Evolutionary conservation across 441 rosid genomes (phyloP).

Genomic region (Gossypium davidsonii): DNA sequence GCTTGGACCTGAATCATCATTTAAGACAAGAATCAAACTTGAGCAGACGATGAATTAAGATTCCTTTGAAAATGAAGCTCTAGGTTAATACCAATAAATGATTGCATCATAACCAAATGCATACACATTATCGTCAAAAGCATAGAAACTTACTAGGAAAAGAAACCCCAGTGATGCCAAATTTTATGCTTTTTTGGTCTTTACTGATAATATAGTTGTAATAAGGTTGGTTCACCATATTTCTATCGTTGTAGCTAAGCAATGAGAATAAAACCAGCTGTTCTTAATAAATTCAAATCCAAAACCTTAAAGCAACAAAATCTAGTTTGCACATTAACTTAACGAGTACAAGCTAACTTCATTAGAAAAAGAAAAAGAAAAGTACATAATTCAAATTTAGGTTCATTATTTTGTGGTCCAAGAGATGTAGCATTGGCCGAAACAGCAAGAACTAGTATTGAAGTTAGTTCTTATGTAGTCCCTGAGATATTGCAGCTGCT

Average conservation of each 20-base stretch:
- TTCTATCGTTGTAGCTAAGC: not conserved
- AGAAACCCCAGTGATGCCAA: not conserved
- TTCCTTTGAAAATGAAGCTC: not conserved
- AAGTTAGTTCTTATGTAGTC: constrained; percentile 33
- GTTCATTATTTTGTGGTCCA: not conserved
- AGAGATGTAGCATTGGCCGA: not conserved
- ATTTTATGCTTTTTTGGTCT: not conserved
- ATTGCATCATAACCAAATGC: not conserved
- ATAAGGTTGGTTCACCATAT: not conserved
- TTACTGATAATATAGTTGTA: not conserved
- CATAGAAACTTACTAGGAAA: not conserved
- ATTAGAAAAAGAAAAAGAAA: not conserved
- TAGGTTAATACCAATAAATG: not conserved
- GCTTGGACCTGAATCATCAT: not conserved
- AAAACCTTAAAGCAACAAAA: not conserved
- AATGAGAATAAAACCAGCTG: constrained; percentile 18
- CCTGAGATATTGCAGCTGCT: constrained; percentile 40
- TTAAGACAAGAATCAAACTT: not conserved
- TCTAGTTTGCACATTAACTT: constrained; percentile 4
- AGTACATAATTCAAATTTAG: not conserved
- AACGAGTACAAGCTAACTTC: constrained; percentile 13
- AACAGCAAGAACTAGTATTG: constrained; percentile 18
- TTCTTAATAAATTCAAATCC: constrained; percentile 10
- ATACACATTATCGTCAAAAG: not conserved
- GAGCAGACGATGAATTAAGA: not conserved